A percentile compares a stretch with the other conserved stretches of the same genome.
Conservation (phyloP, 768 basidiomycete genomes). For the Mycena rebaudengoi region DNA sequence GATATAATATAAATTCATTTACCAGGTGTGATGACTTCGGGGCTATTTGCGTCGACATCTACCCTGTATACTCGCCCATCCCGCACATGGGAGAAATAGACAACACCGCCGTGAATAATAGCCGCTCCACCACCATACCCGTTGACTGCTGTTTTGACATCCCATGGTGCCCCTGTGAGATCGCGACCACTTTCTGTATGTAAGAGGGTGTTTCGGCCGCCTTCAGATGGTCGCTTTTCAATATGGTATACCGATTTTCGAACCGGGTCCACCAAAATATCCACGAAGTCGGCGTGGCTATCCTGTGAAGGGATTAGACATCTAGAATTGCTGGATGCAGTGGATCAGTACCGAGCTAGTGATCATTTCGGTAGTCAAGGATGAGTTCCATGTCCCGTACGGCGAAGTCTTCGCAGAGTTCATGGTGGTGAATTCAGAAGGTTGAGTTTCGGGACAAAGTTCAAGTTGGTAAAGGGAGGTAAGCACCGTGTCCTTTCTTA, state of each 20-base stretch:
- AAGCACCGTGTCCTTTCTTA: too few species aligned
- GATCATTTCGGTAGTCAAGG: conserved; percentile 61
- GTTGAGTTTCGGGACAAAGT: not conserved
- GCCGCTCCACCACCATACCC: conserved; percentile 74
- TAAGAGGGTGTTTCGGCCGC: conserved; percentile 64
- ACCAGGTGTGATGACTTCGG: conserved; percentile 73
- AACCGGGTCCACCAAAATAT: conserved; percentile 62
- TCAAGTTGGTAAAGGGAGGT: not conserved
- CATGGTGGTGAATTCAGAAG: not conserved
- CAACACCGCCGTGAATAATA: conserved; percentile 49
- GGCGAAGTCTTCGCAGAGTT: conserved; percentile 50
- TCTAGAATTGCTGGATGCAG: not conserved
- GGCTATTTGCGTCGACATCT: conserved; percentile 31
- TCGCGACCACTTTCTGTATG: conserved; percentile 58
- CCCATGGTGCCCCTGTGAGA: conserved; percentile 62
- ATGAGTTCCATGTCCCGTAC: conserved; percentile 70
- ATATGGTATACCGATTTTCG: conserved; percentile 58
- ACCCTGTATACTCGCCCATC: conserved; percentile 60
- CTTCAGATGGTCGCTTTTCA: conserved; percentile 65
- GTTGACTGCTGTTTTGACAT: conserved; percentile 66
- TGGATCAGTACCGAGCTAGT: conserved; percentile 50
- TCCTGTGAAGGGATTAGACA: conserved; percentile 31
- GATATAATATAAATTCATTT: conserved; percentile 23
- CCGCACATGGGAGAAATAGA: conserved; percentile 62
- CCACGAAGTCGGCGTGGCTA: conserved; percentile 40